A percentile compares a stretch with the other conserved stretches of the same genome.
Conservation (phyloP, 1,284 basidiomycete genomes). For the Austropuccinia psidii region DNA sequence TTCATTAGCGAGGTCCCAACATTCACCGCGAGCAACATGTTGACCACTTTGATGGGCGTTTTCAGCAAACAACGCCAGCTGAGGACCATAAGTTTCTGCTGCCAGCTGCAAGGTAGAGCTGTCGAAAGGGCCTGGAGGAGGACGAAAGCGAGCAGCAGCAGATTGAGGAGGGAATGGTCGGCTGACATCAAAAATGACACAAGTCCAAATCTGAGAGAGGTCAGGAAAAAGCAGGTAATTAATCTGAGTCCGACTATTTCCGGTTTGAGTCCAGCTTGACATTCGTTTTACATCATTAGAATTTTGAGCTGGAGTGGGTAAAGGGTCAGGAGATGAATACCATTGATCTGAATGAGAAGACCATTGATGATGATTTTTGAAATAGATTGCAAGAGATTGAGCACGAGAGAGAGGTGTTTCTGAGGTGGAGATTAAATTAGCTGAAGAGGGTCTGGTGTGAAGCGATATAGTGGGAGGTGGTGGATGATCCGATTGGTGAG, state of each 20-base stretch:
- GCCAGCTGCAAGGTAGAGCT: constrained; percentile 50
- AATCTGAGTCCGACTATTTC: constrained; percentile 47
- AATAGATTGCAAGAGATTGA: background rate
- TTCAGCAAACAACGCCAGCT: constrained; percentile 53
- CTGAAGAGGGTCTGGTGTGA: background rate
- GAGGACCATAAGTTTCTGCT: constrained; percentile 54
- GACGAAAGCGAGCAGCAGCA: constrained; percentile 49
- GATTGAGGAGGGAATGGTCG: constrained; percentile 45
- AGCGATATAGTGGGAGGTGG: constrained; percentile 15
- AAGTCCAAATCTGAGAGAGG: constrained; percentile 54
- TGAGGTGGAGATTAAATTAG: background rate
- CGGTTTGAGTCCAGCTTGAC: constrained; percentile 38
- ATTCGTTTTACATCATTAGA: constrained; percentile 15
- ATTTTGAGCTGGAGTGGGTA: background rate
- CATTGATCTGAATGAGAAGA: constrained; percentile 1
- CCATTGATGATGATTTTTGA: constrained; percentile 5
- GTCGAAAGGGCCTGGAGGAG: constrained; percentile 49
- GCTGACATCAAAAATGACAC: constrained; percentile 47
- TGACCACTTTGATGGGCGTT: constrained; percentile 51
- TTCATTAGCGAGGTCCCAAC: constrained; percentile 58
- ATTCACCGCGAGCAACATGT: constrained; percentile 55
- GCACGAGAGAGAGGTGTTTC: background rate
- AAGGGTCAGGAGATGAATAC: constrained; percentile 12
- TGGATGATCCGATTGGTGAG: background rate
- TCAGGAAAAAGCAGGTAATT: constrained; percentile 53